phyloP scores from a whole-genome alignment of 345 rosid species.

The Mangifera indica region DNA sequence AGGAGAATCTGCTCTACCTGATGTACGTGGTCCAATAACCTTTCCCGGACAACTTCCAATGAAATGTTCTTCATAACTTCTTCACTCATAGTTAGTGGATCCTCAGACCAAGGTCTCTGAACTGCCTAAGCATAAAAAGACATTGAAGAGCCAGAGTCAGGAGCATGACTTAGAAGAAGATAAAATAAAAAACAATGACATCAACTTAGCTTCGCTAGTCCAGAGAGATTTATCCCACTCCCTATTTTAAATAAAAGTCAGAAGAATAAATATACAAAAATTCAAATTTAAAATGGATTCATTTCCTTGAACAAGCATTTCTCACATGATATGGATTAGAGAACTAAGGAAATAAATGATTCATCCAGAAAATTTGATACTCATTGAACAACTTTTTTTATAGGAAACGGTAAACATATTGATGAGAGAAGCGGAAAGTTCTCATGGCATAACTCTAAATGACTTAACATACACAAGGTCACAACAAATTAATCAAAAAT shows the following conservation, averaged over 20 bases:
- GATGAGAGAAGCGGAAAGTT: too few relatives aligned
- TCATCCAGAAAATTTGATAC: background rate
- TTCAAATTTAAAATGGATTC: too few relatives aligned
- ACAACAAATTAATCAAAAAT: background rate
- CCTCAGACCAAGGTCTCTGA: conserved; percentile 92
- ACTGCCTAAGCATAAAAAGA: conserved; percentile 63
- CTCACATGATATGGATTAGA: background rate
- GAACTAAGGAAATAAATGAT: background rate
- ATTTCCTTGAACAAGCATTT: background rate
- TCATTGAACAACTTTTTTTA: background rate
- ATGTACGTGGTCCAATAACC: conserved; percentile 81
- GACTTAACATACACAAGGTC: too few relatives aligned
- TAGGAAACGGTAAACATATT: too few relatives aligned
- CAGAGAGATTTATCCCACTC: too few relatives aligned
- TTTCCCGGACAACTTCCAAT: conserved; percentile 87
- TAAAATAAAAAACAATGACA: too few relatives aligned
- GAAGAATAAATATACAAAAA: too few relatives aligned
- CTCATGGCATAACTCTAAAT: background rate
- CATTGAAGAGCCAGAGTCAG: conserved; percentile 26
- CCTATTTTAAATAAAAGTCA: too few relatives aligned
- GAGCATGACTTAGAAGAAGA: background rate
- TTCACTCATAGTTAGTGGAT: conserved; percentile 72
- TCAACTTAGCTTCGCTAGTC: too few relatives aligned
- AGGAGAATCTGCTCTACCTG: conserved; percentile 47
- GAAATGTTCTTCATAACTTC: conserved; percentile 88